phyloP scores from a whole-genome alignment of 1,284 basidiomycete species.

The Rhizoctonia solani region DNA sequence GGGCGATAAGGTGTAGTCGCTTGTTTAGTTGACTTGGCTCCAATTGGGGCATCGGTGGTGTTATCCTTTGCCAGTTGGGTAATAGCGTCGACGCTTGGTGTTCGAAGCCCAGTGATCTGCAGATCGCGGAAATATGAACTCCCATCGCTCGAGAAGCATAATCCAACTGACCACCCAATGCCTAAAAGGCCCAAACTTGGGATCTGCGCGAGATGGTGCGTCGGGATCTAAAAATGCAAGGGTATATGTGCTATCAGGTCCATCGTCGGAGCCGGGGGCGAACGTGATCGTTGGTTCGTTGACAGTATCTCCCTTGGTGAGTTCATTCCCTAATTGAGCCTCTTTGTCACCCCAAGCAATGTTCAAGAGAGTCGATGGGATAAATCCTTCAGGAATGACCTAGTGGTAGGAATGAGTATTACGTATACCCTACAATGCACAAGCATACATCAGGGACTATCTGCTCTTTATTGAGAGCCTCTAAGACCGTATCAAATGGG shows the following conservation, averaged over 20 bases:
- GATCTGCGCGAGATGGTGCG: slow-evolving; percentile 60
- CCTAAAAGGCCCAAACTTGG: slow-evolving; percentile 60
- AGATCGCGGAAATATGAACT: background rate
- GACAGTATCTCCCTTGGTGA: slow-evolving; percentile 53
- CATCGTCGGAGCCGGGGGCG: slow-evolving; percentile 45
- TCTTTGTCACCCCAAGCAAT: slow-evolving; percentile 58
- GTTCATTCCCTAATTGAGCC: slow-evolving; percentile 55
- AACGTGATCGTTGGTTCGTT: slow-evolving; percentile 60
- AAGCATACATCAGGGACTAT: slow-evolving; percentile 58
- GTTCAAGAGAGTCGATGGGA: slow-evolving; percentile 56
- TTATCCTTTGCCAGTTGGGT: slow-evolving; percentile 49
- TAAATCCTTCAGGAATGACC: slow-evolving; percentile 48
- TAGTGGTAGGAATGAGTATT: background rate
- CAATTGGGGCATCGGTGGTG: background rate
- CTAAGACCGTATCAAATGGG: slow-evolving; percentile 45
- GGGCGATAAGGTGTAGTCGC: slow-evolving; percentile 61
- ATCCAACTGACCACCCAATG: slow-evolving; percentile 68
- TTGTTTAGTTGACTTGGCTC: slow-evolving; percentile 13
- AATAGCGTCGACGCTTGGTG: slow-evolving; percentile 51
- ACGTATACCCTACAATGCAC: background rate
- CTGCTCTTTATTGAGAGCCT: slow-evolving; percentile 50
- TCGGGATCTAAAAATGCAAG: slow-evolving; percentile 71
- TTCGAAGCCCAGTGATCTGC: slow-evolving; percentile 62
- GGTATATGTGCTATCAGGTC: slow-evolving; percentile 53
- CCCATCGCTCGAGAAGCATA: background rate